phyloP scores from a whole-genome alignment of 2,329 filamentous ascomycete genomes.

The Pyricularia sp. region DNA sequence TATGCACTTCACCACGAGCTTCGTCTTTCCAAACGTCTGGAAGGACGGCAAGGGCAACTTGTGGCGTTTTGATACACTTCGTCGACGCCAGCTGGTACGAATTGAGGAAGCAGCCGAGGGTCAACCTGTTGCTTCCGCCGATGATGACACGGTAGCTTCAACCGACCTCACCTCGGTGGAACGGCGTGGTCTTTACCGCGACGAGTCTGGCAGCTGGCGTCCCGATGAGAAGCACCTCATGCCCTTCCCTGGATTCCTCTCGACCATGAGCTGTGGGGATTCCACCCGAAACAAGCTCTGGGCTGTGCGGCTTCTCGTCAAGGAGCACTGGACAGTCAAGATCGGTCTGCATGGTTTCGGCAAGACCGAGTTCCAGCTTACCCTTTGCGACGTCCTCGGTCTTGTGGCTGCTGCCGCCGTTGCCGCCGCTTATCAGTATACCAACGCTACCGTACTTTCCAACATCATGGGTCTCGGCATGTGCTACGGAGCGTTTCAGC shows the following conservation, averaged over 20 bases:
- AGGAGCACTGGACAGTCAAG: slow-evolving; percentile 36
- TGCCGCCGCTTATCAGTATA: slow-evolving; percentile 56
- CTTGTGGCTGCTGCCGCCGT: slow-evolving; percentile 39
- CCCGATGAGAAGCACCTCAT: slow-evolving; percentile 18
- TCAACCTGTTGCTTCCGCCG: slow-evolving; percentile 9
- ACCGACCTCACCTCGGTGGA: background rate
- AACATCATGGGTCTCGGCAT: slow-evolving; percentile 82
- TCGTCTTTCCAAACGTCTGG: slow-evolving; percentile 66
- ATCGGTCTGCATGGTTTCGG: slow-evolving; percentile 37
- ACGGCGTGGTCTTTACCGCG: background rate
- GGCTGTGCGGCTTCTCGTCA: slow-evolving; percentile 36
- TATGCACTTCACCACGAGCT: slow-evolving; percentile 48
- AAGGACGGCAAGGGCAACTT: slow-evolving; percentile 27
- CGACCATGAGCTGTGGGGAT: slow-evolving; percentile 14
- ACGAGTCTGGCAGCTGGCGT: slow-evolving; percentile 10
- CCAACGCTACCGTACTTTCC: slow-evolving; percentile 44
- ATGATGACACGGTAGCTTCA: background rate
- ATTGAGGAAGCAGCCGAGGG: background rate
- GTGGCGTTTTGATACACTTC: slow-evolving; percentile 30
- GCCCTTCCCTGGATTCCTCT: slow-evolving; percentile 26
- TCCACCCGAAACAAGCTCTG: slow-evolving; percentile 24
- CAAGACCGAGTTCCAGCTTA: slow-evolving; percentile 32
- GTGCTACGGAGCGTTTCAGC: slow-evolving; percentile 67
- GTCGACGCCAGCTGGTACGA: slow-evolving; percentile 22
- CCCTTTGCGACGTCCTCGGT: slow-evolving; percentile 44